Percentiles rank a stretch among this genome's conserved stretches.
Conservation (phyloP, 805 yeast genomes). For the Starmera pachycereana region DNA sequence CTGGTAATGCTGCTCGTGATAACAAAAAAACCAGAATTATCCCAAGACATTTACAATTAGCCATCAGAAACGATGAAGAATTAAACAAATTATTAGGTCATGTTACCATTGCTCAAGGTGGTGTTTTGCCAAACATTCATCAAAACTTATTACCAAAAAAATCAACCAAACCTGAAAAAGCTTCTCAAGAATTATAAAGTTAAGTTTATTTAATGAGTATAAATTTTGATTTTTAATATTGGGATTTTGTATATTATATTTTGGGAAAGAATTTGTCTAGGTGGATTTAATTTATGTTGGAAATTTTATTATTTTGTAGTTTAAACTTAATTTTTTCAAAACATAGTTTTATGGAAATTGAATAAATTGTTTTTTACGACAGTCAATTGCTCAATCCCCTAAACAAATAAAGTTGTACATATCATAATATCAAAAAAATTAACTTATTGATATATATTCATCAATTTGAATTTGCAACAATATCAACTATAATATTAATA, state of each 20-base stretch:
- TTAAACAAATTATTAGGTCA: slow-evolving; percentile 86
- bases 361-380: too few relatives aligned
- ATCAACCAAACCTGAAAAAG: slow-evolving; percentile 47
- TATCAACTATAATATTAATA: slow-evolving; percentile 62
- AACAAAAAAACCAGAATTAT: slow-evolving; percentile 98
- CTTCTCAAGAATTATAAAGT: slow-evolving; percentile 51
- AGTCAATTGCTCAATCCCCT: too few relatives aligned
- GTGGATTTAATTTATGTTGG: slow-evolving; percentile 4
- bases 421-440: too few relatives aligned
- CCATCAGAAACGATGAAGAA: slow-evolving; percentile 98
- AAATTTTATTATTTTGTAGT: slow-evolving; percentile 1
- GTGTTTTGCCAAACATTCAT: slow-evolving; percentile 97
- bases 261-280: not conserved
- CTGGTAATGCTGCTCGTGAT: slow-evolving; percentile 98
- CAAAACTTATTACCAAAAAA: slow-evolving; percentile 83
- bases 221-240: too few relatives aligned
- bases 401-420: too few relatives aligned
- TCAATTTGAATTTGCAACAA: slow-evolving; percentile 25
- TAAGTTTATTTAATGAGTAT: too few relatives aligned
- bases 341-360: too few relatives aligned
- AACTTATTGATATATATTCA: too few relatives aligned
- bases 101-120: slow-evolving; percentile 98
- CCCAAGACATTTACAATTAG: slow-evolving; percentile 97
- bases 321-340: too few relatives aligned
- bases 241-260: too few relatives aligned